A percentile compares a stretch with the other conserved stretches of the same genome.
Evolutionary conservation across 352 stramenopile species (phyloP).

Genomic region (Globisporangium mamillatum): DNA sequence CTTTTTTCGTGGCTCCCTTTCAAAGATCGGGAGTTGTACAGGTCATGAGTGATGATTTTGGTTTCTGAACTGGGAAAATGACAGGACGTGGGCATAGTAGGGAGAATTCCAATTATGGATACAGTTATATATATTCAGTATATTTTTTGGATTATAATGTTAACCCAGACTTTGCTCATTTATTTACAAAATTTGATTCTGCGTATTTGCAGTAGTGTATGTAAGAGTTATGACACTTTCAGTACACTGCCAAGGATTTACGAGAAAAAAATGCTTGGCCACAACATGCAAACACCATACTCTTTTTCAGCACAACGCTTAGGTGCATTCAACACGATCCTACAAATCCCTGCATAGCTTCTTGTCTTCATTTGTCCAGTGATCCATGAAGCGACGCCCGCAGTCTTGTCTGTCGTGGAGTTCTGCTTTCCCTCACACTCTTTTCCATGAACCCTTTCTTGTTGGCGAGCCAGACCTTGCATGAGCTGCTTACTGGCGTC

Average conservation of each 20-base stretch:
- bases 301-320: neutral
- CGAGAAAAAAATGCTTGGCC: too few relatives aligned
- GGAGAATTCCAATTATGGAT: too few relatives aligned
- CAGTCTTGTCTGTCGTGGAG: neutral
- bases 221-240: too few relatives aligned
- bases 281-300: neutral
- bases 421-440: too few relatives aligned
- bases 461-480: neutral
- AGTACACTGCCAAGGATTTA: too few relatives aligned
- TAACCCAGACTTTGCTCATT: too few relatives aligned
- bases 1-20: neutral
- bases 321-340: neutral
- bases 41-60: neutral
- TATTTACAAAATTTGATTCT: too few relatives aligned
- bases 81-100: neutral
- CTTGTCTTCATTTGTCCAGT: neutral
- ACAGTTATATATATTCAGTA: too few relatives aligned
- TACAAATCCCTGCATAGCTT: neutral
- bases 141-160: too few relatives aligned
- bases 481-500: neutral
- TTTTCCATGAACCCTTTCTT: too few relatives aligned
- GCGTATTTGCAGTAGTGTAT: too few relatives aligned
- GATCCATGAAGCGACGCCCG: neutral
- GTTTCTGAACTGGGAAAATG: constrained; percentile 4
- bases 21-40: neutral